These are phyloP conservation scores for Penicillium egyptiacum DNA, from an alignment of 495 filamentous ascomycete genomes.

Conservation along the genomic window DNA sequence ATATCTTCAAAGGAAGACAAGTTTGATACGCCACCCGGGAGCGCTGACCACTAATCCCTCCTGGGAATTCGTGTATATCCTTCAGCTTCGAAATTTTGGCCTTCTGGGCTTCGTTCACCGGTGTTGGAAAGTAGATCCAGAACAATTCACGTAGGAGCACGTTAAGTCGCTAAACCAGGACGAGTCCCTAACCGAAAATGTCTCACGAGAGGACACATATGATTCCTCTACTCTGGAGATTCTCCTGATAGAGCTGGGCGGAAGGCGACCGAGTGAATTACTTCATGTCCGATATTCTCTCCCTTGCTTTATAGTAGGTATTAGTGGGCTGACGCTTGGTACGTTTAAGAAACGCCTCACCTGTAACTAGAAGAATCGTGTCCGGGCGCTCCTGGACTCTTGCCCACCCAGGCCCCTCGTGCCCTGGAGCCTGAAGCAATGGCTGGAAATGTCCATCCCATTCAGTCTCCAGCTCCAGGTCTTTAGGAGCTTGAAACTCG, in stretches of 20 bases:
- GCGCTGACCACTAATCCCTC: neutral
- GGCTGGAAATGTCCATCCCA: conserved; percentile 15
- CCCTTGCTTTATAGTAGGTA: conserved; percentile 8
- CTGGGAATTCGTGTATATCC: conserved; percentile 7
- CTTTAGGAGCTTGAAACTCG: conserved; percentile 7
- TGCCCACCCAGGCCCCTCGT: conserved; percentile 12
- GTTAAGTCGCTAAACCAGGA: neutral
- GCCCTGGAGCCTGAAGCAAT: conserved; percentile 11
- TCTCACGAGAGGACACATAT: conserved; percentile 5
- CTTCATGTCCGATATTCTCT: conserved; percentile 5
- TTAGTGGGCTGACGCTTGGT: conserved; percentile 6
- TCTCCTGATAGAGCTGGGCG: conserved; percentile 17
- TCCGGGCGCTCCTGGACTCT: conserved; percentile 5
- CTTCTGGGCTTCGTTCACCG: conserved; percentile 9
- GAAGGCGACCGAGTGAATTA: conserved; percentile 16
- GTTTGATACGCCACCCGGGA: neutral
- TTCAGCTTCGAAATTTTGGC: neutral
- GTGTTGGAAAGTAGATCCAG: conserved; percentile 16
- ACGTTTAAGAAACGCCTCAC: neutral
- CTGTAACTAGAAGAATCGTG: conserved; percentile 14
- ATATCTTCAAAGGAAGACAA: conserved; percentile 2
- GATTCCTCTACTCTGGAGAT: conserved; percentile 1
- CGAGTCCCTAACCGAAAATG: neutral
- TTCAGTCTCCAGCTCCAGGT: conserved; percentile 4
- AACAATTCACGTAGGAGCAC: conserved; percentile 13